phyloP scores from a whole-genome alignment of 2,329 filamentous ascomycete genomes.

The Byssochlamys sp. region DNA sequence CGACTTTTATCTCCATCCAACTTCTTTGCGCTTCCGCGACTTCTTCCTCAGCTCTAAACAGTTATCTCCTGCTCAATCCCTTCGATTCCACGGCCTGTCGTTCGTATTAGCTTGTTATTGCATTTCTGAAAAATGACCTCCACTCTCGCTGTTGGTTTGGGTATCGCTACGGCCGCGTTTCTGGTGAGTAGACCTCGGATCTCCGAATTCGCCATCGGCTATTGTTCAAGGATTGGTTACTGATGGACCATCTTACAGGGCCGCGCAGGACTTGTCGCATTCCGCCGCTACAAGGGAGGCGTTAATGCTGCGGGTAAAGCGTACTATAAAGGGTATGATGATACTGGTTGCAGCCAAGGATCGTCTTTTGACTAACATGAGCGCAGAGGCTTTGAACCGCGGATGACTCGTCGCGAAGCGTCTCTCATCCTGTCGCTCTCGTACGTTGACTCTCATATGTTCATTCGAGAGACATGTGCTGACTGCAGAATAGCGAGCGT shows the following conservation, averaged over 20 bases:
- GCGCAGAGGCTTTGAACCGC: constrained; percentile 69
- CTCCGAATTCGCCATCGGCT: not conserved
- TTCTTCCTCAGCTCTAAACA: not conserved
- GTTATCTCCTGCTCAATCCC: not conserved
- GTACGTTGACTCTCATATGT: constrained; percentile 44
- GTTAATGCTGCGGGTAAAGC: constrained; percentile 74
- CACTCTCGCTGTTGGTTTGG: constrained; percentile 35
- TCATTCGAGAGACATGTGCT: constrained; percentile 3
- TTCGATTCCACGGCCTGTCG: not conserved
- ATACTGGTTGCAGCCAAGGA: not conserved
- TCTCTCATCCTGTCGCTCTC: constrained; percentile 80
- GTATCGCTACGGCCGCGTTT: constrained; percentile 55
- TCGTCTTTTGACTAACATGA: constrained; percentile 9
- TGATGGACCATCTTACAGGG: constrained; percentile 48
- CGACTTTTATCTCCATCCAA: constrained; percentile 27
- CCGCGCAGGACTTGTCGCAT: constrained; percentile 80
- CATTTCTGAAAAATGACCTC: constrained; percentile 30
- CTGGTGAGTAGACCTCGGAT: constrained; percentile 50
- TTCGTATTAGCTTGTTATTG: not conserved
- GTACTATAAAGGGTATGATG: constrained; percentile 71
- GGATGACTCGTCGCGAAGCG: constrained; percentile 88
- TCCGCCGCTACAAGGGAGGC: constrained; percentile 62
- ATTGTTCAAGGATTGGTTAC: not conserved
- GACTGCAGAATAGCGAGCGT: constrained; percentile 56
- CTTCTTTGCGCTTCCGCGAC: constrained; percentile 4